Evolutionary conservation across 2,329 filamentous ascomycete genomes (phyloP), one percentile per base, ranked within the genome.

Genomic region (Hymenoscyphus infarciens): DNA sequence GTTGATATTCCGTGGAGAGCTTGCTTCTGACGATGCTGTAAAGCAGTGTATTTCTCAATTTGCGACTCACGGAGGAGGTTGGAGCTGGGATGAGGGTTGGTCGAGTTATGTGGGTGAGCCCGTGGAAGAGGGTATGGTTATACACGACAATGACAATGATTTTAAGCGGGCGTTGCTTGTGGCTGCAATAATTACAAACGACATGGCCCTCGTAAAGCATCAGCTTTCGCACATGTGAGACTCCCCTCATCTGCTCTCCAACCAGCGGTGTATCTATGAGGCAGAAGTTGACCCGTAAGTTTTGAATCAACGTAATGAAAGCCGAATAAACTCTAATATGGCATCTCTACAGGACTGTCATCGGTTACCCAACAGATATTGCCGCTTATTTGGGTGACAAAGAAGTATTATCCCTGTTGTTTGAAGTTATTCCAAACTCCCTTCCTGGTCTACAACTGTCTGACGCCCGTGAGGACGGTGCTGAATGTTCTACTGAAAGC

Each of bases 1-100:
- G 16, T 39, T 58, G 35, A 10, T 42, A 13, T 38, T 38, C 33
- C 39, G 35, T 58, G 33, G 35, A 11, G 33, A 58, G 33, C 16
- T 4, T 58, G 22, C 15, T 39, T 58, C 56, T 7, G 57, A 59
- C n/a, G 45, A 42, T 49, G 38, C 25, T 16, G 15, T 19, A 59
- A 52, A 35, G 25, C 2, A 13, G 42, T 52, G 38, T 31, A 31
- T 52, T 33, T 55, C 16, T 55, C 25, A 55, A 19, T 27, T 55
- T 55, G 22, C 5, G n/a, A 13, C 13, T 11, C 1, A 22, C 29
- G 2, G 22, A 1, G 29, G 22, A 27, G 16, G 22, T 29, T 5
- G n/a, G n/a, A n/a, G 13, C 52, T 31, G 52, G 29, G n/a, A 27
- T 16, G 45, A 53, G 29, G 52, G 52, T 16, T 33, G 3, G 3